A percentile compares a stretch with the other conserved stretches of the same genome.
phyloP scores from a whole-genome alignment of 306 rosid species.

The Malus asiatica region DNA sequence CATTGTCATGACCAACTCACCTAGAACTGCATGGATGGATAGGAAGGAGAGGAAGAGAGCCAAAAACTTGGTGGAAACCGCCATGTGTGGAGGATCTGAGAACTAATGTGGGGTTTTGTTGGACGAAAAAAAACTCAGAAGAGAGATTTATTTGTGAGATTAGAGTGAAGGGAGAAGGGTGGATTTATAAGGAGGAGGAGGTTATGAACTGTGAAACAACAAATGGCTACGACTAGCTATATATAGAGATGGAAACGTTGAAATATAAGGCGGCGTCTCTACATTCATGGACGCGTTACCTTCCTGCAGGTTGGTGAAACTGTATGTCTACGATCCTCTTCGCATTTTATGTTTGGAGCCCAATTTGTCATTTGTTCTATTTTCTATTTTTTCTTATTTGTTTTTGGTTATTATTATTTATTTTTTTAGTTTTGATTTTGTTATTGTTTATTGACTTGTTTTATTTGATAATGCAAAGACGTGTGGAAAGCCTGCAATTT shows the following conservation, averaged over 20 bases:
- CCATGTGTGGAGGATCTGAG: constrained; percentile 23
- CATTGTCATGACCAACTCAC: constrained; percentile 1
- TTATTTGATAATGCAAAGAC: background rate
- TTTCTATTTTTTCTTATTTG: no score
- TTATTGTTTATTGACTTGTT: background rate
- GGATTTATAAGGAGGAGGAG: background rate
- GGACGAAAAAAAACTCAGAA: background rate
- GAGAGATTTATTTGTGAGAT: constrained; percentile 2
- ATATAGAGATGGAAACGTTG: constrained; percentile 10
- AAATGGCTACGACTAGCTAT: constrained; percentile 2
- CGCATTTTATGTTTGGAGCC: no score
- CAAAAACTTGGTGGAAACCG: constrained; percentile 28
- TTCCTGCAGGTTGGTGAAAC: background rate
- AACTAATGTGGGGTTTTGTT: background rate
- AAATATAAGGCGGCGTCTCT: background rate
- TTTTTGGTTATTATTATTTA: background rate
- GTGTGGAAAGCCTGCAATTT: background rate
- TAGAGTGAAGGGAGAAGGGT: background rate
- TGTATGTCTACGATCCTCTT: background rate
- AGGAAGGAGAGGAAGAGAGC: constrained; percentile 42
- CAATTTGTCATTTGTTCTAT: background rate
- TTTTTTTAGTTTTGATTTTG: background rate
- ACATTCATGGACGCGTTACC: background rate
- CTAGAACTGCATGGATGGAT: constrained; percentile 45
- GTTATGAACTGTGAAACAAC: constrained; percentile 16